Conservation (phyloP, 768 basidiomycete species). For the Dacryopinax spathularia region DNA sequence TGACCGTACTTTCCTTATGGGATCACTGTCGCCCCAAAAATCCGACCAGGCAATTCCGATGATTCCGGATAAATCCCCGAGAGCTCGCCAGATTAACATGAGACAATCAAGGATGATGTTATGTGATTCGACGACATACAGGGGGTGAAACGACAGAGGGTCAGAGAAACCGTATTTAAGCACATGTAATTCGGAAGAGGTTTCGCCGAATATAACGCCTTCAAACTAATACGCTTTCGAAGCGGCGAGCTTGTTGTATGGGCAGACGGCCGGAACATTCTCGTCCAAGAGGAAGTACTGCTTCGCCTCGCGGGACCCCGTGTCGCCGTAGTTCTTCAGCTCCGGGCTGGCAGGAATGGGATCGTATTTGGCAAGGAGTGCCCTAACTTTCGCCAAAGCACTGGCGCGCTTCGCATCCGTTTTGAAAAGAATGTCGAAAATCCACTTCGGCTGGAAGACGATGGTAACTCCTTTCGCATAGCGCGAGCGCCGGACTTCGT, state of each 20-base stretch:
- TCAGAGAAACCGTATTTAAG: no score
- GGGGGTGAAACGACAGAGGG: no score
- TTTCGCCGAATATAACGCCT: no score
- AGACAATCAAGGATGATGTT: no score
- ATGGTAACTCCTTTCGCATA: not conserved
- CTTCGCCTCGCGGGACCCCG: not conserved
- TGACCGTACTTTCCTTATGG: no score
- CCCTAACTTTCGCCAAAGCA: not conserved
- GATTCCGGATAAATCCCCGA: no score
- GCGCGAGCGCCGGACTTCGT: not conserved
- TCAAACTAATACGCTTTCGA: not conserved
- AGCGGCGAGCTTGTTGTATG: not conserved
- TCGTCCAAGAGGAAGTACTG: not conserved
- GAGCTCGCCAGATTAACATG: no score
- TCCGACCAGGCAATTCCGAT: no score
- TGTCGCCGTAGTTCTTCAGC: not conserved
- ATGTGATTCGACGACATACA: no score
- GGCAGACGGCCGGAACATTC: not conserved
- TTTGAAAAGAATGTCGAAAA: not conserved
- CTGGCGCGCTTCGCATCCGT: not conserved
- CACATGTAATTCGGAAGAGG: no score
- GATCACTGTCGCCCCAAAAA: no score
- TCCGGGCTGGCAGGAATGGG: not conserved
- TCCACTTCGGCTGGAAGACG: slow-evolving; percentile 1
- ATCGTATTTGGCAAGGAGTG: not conserved